Evolutionary conservation across 2,329 filamentous ascomycete genomes (phyloP).

Genomic region (Diaporthe capsici): DNA sequence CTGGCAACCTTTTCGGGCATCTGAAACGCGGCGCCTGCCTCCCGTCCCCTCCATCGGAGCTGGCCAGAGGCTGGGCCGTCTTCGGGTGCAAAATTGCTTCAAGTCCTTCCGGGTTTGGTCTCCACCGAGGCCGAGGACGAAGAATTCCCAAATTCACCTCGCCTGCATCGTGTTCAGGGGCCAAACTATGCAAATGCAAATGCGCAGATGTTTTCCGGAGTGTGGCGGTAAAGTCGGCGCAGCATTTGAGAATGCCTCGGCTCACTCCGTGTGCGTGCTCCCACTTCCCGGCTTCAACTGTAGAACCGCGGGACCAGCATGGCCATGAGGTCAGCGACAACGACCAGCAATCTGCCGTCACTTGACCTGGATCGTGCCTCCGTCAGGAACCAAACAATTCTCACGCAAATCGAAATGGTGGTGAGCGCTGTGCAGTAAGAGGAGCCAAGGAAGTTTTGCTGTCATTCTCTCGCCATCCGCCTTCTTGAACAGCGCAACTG

Average conservation of each 20-base stretch:
- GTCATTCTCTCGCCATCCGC: not conserved
- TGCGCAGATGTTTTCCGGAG: not conserved
- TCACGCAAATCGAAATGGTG: not conserved
- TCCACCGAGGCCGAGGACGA: not conserved
- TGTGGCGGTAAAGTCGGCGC: conserved; percentile 26
- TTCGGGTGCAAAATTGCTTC: not conserved
- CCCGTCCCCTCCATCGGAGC: not conserved
- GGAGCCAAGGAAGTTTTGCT: conserved; percentile 6
- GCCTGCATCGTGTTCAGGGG: not conserved
- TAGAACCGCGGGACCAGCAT: not conserved
- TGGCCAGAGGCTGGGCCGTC: not conserved
- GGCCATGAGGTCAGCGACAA: not conserved
- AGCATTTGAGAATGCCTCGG: conserved; percentile 10
- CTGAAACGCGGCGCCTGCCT: conserved; percentile 5
- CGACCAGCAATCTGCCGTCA: not conserved
- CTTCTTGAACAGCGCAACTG: not conserved
- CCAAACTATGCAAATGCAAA: not conserved
- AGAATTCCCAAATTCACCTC: not conserved
- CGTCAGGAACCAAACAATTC: not conserved
- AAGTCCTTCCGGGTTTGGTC: not conserved
- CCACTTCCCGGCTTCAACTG: conserved; percentile 30
- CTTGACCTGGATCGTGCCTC: not conserved
- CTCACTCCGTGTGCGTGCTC: not conserved
- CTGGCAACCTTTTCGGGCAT: not conserved
- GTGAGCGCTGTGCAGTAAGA: not conserved